A percentile compares a stretch with the other conserved stretches of the same genome.
phyloP scores from a whole-genome alignment of 129 eudicot species.

The Arctium lappa region DNA sequence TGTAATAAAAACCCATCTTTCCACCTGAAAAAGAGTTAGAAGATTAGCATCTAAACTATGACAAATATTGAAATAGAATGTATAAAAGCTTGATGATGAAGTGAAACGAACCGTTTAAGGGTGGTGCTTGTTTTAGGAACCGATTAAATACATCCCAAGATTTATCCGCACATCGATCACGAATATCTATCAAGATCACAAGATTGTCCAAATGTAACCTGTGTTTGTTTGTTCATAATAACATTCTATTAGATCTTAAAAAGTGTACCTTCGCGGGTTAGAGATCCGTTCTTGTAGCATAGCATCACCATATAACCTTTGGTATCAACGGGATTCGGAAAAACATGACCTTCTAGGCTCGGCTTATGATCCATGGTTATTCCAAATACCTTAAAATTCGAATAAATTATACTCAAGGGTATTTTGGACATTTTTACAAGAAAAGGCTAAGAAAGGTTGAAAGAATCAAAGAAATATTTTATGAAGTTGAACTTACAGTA shows the following conservation, averaged over 20 bases:
- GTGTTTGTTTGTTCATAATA: neutral
- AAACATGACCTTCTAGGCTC: constrained; percentile 80
- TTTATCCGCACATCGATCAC: constrained; percentile 67
- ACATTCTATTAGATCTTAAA: neutral
- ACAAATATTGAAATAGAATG: neutral
- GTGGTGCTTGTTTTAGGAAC: constrained; percentile 66
- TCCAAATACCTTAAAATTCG: constrained; percentile 60
- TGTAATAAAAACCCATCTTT: constrained; percentile 85
- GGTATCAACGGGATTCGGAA: constrained; percentile 91
- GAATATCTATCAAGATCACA: constrained; percentile 55
- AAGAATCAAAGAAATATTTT: neutral
- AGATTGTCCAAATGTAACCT: neutral
- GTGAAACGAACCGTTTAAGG: constrained; percentile 64
- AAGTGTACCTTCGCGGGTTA: constrained; percentile 85
- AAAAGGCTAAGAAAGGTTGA: neutral
- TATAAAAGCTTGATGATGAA: neutral
- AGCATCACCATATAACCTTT: constrained; percentile 93
- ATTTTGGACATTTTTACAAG: neutral
- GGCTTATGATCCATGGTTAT: constrained; percentile 76
- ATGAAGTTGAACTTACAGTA: constrained; percentile 53
- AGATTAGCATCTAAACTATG: neutral
- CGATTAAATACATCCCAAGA: constrained; percentile 89
- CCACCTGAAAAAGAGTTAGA: constrained; percentile 50
- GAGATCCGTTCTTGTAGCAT: constrained; percentile 83
- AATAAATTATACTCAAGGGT: neutral